A percentile compares a stretch with the other conserved stretches of the same genome.
Conservation (phyloP, 208 protist species). For the Trypanosoma caninum region DNA sequence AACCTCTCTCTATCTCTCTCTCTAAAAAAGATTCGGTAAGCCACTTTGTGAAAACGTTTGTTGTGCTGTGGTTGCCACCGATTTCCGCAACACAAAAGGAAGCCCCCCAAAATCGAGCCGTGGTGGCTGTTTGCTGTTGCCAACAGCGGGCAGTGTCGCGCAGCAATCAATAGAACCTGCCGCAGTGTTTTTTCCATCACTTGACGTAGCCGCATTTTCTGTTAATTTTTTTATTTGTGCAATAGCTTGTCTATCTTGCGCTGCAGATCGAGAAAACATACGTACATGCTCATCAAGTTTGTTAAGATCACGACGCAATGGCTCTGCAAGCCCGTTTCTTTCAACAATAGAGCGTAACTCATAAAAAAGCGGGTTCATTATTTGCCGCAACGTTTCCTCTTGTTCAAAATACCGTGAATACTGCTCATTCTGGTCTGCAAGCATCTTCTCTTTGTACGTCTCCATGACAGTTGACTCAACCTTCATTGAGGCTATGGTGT, state of each 20-base stretch:
- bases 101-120: not conserved
- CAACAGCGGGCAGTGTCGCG: conserved; percentile 13
- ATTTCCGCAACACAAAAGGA: conserved; percentile 13
- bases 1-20: conserved; percentile 1
- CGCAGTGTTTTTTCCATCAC: not conserved
- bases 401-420: conserved; percentile 52
- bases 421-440: conserved; percentile 76
- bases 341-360: conserved; percentile 68
- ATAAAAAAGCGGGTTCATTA: conserved; percentile 60
- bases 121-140: not conserved
- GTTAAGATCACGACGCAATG: conserved; percentile 48
- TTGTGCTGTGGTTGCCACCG: not conserved
- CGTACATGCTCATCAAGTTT: conserved; percentile 45
- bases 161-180: not conserved
- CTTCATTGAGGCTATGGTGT: conserved; percentile 63
- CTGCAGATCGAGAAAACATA: not conserved
- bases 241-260: not conserved
- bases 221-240: not conserved
- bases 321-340: conserved; percentile 37
- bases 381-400: conserved; percentile 45
- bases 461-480: conserved; percentile 71
- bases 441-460: conserved; percentile 64
- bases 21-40: not conserved
- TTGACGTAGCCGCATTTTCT: conserved; percentile 10
- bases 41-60: not conserved